A percentile compares a stretch with the other conserved stretches of the same genome.
phyloP scores from a whole-genome alignment of 2,329 filamentous ascomycete species.

The Aureobasidium sp. region DNA sequence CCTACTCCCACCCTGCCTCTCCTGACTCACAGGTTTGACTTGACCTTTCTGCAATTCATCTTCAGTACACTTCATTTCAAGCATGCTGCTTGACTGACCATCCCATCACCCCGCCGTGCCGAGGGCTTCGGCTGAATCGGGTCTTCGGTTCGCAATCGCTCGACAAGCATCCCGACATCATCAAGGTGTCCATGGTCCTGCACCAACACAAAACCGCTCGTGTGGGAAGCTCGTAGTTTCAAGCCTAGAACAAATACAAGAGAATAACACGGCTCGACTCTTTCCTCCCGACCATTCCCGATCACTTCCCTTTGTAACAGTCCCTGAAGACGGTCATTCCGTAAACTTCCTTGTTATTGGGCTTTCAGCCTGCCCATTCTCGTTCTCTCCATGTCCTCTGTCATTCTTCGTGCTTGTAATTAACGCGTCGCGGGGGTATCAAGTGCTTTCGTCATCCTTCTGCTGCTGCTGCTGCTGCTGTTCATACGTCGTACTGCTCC shows the following conservation, averaged over 20 bases:
- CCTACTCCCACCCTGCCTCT: neutral
- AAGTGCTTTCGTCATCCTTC: conserved; percentile 2
- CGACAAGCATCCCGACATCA: conserved; percentile 4
- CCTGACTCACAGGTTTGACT: neutral
- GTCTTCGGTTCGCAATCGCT: neutral
- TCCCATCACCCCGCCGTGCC: conserved; percentile 8
- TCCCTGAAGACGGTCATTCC: neutral
- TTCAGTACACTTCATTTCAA: neutral
- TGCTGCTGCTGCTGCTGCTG: conserved; percentile 3
- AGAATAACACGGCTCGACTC: conserved; percentile 3
- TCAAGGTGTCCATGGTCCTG: neutral
- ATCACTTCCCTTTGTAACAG: neutral
- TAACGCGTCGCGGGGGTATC: conserved; percentile 15
- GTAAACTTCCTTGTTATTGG: conserved; percentile 1
- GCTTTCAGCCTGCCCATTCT: neutral
- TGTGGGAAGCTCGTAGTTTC: too few species aligned
- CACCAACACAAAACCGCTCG: neutral
- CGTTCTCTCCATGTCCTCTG: neutral
- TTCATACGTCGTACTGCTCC: conserved; percentile 17
- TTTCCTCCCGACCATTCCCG: too few species aligned
- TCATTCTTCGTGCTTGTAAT: neutral
- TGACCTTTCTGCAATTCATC: neutral
- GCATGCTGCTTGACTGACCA: too few species aligned
- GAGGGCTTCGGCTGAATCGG: conserved; percentile 6
- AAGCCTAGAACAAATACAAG: neutral